These are phyloP conservation scores for Dioszegia aurantiaca DNA, from an alignment of 768 basidiomycete genomes.

Conservation along the genomic window DNA sequence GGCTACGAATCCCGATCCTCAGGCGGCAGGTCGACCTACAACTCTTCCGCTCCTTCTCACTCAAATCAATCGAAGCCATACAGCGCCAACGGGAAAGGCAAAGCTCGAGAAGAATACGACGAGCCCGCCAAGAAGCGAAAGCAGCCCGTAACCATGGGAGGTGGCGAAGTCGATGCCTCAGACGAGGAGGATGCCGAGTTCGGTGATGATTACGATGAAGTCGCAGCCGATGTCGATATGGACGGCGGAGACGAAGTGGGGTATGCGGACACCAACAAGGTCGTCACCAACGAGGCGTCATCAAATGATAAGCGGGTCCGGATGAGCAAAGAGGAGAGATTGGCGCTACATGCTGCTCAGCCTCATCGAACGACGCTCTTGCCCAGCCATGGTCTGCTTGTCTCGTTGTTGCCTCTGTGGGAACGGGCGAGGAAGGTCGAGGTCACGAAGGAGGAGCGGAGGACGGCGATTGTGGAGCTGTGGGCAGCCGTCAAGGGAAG, in stretches of 20 bases:
- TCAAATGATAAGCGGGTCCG: slow-evolving; percentile 26
- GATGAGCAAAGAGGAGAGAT: slow-evolving; percentile 46
- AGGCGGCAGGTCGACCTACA: neutral
- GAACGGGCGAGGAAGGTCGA: slow-evolving; percentile 49
- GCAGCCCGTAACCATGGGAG: slow-evolving; percentile 34
- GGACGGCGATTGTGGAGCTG: slow-evolving; percentile 68
- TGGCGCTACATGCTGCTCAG: slow-evolving; percentile 48
- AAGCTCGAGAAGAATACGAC: slow-evolving; percentile 14
- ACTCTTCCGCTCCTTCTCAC: neutral
- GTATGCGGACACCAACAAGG: slow-evolving; percentile 16
- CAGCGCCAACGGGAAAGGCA: slow-evolving; percentile 3
- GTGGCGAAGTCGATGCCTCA: slow-evolving; percentile 28
- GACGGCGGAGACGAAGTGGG: slow-evolving; percentile 31
- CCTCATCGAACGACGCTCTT: slow-evolving; percentile 50
- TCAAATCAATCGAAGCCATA: neutral
- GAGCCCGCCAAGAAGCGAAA: slow-evolving; percentile 24
- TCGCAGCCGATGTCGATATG: slow-evolving; percentile 33
- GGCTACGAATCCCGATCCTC: neutral
- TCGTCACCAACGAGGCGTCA: slow-evolving; percentile 12
- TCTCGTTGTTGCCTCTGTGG: slow-evolving; percentile 50
- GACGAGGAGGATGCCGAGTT: slow-evolving; percentile 29
- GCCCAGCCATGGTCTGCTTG: slow-evolving; percentile 47
- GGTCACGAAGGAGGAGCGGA: slow-evolving; percentile 66
- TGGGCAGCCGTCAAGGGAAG: slow-evolving; percentile 75
- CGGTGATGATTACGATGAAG: slow-evolving; percentile 22